Evolutionary conservation across 306 rosid species (phyloP).

Genomic region (Glycine tomentella): DNA sequence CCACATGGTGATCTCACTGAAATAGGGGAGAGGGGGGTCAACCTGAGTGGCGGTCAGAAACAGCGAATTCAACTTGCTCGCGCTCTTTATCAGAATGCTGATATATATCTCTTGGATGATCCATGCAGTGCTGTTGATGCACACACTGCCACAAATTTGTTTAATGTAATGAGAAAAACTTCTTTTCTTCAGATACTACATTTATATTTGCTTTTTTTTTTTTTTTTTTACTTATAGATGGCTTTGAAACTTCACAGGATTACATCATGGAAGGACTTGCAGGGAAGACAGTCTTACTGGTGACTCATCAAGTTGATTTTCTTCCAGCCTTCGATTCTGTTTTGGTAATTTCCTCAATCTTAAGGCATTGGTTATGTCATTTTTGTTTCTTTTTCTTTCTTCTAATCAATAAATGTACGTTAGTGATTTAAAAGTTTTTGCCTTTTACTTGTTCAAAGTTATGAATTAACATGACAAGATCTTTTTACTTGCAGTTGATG

Average conservation of each 20-base stretch:
- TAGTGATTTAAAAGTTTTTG: neutral
- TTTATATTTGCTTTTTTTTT: neutral
- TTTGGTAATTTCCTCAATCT: neutral
- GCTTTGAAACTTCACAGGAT: constrained; percentile 47
- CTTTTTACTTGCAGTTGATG: constrained; percentile 55
- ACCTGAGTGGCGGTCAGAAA: constrained; percentile 83
- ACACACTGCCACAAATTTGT: constrained; percentile 55
- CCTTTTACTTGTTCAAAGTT: neutral
- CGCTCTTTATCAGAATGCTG: constrained; percentile 77
- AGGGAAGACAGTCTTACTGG: constrained; percentile 59
- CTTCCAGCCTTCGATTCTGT: constrained; percentile 58
- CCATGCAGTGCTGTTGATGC: constrained; percentile 74
- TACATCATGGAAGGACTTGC: constrained; percentile 56
- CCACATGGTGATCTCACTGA: constrained; percentile 58
- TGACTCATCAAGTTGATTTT: constrained; percentile 69
- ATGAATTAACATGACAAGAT: neutral
- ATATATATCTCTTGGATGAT: constrained; percentile 70
- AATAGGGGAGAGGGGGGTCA: constrained; percentile 66
- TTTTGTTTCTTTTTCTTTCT: neutral
- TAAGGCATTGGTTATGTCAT: neutral
- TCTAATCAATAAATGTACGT: neutral
- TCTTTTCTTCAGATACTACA: neutral
- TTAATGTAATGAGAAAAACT: constrained; percentile 47
- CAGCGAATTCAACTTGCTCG: constrained; percentile 92
- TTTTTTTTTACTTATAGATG: neutral